Percentiles rank a stretch among this genome's conserved stretches.
These are phyloP conservation scores for Mycena polygramma DNA, from an alignment of 768 basidiomycete genomes.

Conservation along the genomic window DNA sequence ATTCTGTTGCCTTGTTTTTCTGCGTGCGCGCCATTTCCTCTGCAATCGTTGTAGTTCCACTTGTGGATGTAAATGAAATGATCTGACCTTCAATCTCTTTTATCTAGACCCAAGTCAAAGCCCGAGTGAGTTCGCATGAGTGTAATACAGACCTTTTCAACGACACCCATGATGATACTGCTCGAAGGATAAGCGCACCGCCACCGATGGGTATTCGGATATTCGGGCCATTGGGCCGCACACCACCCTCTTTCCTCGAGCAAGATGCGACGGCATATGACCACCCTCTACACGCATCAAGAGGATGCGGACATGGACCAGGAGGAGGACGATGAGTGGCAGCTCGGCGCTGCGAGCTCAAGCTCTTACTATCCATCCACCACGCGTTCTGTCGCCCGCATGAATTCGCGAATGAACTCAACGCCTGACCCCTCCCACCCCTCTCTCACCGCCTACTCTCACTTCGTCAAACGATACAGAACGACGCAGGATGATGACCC, in stretches of 20 bases:
- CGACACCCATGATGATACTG: conserved; percentile 81
- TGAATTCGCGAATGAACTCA: conserved; percentile 43
- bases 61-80: not conserved
- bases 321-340: conserved; percentile 63
- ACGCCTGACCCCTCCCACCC: conserved; percentile 41
- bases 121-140: conserved; percentile 15
- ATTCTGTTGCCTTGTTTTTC: conserved; percentile 98
- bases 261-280: conserved; percentile 68
- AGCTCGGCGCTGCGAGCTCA: conserved; percentile 51
- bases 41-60: conserved; percentile 42
- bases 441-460: conserved; percentile 73
- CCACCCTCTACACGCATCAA: conserved; percentile 76
- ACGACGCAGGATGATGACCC: conserved; percentile 65
- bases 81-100: conserved; percentile 94
- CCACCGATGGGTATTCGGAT: too few relatives aligned
- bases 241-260: too few relatives aligned
- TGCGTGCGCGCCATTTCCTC: conserved; percentile 99
- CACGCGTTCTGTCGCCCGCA: conserved; percentile 45
- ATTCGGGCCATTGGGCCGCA: too few relatives aligned
- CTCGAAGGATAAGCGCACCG: too few relatives aligned
- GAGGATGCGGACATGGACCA: conserved; percentile 68
- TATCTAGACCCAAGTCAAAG: conserved; percentile 64
- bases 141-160: conserved; percentile 80
- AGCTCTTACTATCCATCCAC: conserved; percentile 51
- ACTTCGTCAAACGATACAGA: conserved; percentile 83